Evolutionary conservation across 129 eudicot genomes (phyloP).

Genomic region (Lonicera japonica): DNA sequence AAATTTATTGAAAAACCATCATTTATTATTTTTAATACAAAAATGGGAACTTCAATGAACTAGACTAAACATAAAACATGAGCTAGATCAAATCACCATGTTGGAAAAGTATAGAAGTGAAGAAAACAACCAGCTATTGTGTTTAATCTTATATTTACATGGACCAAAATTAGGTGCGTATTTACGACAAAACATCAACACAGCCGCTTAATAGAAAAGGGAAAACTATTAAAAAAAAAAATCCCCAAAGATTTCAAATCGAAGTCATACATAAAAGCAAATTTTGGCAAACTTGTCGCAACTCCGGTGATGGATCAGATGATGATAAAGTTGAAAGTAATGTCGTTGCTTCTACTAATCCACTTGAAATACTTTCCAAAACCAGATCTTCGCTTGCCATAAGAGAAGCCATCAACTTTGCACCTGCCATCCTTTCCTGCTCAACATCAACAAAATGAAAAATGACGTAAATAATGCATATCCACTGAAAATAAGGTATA

Average conservation of each 20-base stretch:
- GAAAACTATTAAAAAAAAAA: too few relatives aligned
- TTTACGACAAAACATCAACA: too few relatives aligned
- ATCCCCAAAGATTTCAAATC: not conserved
- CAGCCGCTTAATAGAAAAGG: too few relatives aligned
- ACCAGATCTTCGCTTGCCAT: conserved; percentile 74
- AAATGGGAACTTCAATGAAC: too few relatives aligned
- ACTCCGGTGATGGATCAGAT: conserved; percentile 47
- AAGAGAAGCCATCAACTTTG: conserved; percentile 60
- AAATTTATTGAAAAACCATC: too few relatives aligned
- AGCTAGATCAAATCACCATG: too few relatives aligned
- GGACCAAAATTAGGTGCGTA: not conserved
- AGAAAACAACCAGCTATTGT: too few relatives aligned
- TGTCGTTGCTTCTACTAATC: conserved; percentile 52
- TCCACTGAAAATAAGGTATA: too few relatives aligned
- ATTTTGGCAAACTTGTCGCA: conserved; percentile 55
- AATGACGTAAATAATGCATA: not conserved
- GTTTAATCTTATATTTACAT: not conserved
- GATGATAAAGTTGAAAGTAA: conserved; percentile 41
- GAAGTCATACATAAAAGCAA: conserved; percentile 64
- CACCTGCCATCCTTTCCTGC: conserved; percentile 77
- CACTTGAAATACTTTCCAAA: conserved; percentile 48
- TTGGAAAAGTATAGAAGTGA: too few relatives aligned
- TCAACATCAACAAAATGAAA: not conserved
- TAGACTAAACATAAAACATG: too few relatives aligned
- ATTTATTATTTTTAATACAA: too few relatives aligned